A percentile compares a stretch with the other conserved stretches of the same genome.
These are phyloP conservation scores for Monilinia vaccinii-corymbosi DNA, from an alignment of 2,329 filamentous ascomycete genomes.

Conservation along the genomic window DNA sequence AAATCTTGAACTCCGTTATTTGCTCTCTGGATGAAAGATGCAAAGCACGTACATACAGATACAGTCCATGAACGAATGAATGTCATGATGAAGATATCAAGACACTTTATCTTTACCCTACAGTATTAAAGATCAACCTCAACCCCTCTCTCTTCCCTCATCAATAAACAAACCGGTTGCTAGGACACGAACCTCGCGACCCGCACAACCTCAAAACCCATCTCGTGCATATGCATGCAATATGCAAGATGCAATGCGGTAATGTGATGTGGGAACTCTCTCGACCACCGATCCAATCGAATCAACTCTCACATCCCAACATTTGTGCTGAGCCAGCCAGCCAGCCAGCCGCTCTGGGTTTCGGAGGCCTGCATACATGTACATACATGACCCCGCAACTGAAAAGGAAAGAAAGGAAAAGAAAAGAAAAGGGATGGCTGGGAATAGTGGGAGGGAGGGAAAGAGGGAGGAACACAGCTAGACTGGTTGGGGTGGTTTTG, in stretches of 20 bases:
- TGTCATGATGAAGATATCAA: no score
- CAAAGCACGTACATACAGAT: no score
- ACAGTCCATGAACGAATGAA: background rate
- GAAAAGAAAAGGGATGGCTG: conserved; percentile 2
- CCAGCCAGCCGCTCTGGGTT: background rate
- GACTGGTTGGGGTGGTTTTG: background rate
- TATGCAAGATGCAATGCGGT: background rate
- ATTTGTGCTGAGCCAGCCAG: background rate
- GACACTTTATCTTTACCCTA: no score
- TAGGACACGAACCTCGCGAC: no score
- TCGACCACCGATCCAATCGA: background rate
- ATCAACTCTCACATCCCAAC: background rate
- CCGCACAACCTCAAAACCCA: no score
- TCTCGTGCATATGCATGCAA: no score
- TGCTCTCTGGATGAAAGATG: no score
- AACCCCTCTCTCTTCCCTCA: no score
- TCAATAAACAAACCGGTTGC: background rate
- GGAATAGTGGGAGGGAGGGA: background rate
- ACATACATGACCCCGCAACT: background rate
- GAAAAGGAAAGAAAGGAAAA: background rate
- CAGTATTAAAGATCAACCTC: no score
- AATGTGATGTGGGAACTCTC: background rate
- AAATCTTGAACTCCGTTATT: background rate
- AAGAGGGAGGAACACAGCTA: no score
- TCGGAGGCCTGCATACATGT: background rate